Base-by-base conservation (phyloP, 1,284 basidiomycete species). In the Moniliophthora roreri region DNA sequence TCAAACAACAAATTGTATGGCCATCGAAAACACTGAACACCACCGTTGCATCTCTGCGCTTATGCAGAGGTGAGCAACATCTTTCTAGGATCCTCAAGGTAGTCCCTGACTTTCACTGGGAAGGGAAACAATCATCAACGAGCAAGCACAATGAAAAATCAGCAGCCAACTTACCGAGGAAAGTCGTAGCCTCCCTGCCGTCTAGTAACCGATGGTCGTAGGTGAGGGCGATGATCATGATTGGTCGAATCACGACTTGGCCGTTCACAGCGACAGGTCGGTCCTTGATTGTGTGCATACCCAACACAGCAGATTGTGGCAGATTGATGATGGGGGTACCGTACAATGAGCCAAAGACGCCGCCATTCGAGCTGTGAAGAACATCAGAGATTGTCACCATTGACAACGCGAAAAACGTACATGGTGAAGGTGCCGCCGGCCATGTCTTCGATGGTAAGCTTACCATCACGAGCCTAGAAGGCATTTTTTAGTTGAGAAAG, bases 321-420 rank as follows among this genome's bases (percentile, higher is more conserved):
- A 96, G 77, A 80, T 98, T 99, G 76, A 99, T 95, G 70, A 95
- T 95, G 48, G 96, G 96, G 35, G 96, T 99, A 49, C 96, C 96
- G 68, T 90, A 98, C 46, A 98, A 78, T 51, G 94, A 97, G 52
- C 96, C 96, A 66, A 99, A 99, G 67, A 99, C 96, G 65, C 96
- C 97, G 48, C 97, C 97, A 70, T 99, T 99, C 51, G 96, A 98
- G 72, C 91, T 93, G 50, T 16, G 38, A 18, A 28, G 41, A 10
- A 44, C 35, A 21, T 21, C 15, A 46, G 51, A 16, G n/a, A 11
- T 53, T n/a, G 54, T 42, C 15, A 42, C 54, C 55, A 49, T 58
- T 57, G 42, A 50, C 36, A 40, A 26, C 21, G 42, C 39, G 51
- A 35, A 26, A n/a, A 42, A 77, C 86, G 59, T 62, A 92, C 90